Evolutionary conservation across 176 grass and related monocot species (phyloP), one percentile per base, ranked within the genome.

Genomic region (Triticum monococcum): DNA sequence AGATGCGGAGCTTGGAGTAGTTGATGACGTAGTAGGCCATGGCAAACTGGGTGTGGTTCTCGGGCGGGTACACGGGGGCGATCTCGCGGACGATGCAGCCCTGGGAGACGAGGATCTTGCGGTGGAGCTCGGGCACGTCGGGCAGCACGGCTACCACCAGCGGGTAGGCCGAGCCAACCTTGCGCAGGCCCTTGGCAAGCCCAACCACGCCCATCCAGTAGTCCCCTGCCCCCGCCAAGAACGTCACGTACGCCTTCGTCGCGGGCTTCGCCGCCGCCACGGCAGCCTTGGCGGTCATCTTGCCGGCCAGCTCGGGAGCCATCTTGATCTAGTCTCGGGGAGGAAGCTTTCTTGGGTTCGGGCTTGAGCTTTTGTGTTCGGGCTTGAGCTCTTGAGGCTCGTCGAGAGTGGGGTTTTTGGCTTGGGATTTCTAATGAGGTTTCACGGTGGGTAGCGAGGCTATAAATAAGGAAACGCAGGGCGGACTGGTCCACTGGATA

Each of bases 1-100:
- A 98, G 75, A 98, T 95, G 9, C 93, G 93, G 83, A 98, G 95
- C 91, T 98, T 98, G 89, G 95, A 98, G 83, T 98, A 98, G 80
- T 95, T 98, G 85, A 98, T 95, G 45, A 93, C 93, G 79, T 98
- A 98, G 77, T 98, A 98, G 0, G 95, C 89, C 95, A 93, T 95
- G 83, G 95, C 95, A 50, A 95, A 98, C 89, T 95, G 89, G 12
- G 93, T 98, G 75, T 98, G 95, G 85, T 89, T 95, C 87, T 95
- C 87, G 5, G 95, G 95, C 3, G 95, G 95, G 85, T 98, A 95
- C 24, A 98, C 81, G 5, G 95, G 95, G 30, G 85, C 80, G 85
- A 98, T 95, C 89, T 98, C 95, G 30, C 85, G 93, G 70, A 98
- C 76, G 68, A 98, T 78, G 83, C 95, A 95, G 43, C 95, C 95